Conservation (phyloP, 116 monocot species). For the Papilionanthe hybrid region DNA sequence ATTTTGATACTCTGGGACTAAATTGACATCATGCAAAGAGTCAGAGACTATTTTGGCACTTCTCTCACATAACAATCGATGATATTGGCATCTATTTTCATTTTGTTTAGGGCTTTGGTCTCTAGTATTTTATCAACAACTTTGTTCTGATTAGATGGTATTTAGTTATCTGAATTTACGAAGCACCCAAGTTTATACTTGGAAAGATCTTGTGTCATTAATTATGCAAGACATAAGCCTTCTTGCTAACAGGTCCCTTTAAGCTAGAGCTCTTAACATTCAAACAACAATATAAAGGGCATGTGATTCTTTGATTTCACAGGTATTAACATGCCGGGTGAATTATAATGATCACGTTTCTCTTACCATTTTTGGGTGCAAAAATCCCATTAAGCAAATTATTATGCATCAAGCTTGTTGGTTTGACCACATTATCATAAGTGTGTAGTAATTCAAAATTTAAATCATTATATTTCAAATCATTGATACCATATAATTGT, state of each 20-base stretch:
- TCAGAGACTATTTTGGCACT: too few species aligned
- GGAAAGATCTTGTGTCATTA: neutral
- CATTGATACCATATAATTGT: neutral
- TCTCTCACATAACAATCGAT: neutral
- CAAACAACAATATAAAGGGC: neutral
- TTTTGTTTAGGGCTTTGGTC: neutral
- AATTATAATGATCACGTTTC: too few species aligned
- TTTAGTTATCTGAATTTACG: too few species aligned
- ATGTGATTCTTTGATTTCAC: neutral
- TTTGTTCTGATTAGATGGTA: neutral
- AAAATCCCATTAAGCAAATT: too few species aligned
- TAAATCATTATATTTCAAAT: too few species aligned
- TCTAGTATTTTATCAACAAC: neutral
- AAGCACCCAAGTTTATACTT: neutral
- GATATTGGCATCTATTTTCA: neutral
- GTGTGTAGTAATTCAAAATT: too few species aligned
- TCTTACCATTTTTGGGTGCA: too few species aligned
- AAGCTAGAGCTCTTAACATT: too few species aligned
- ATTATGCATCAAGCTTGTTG: neutral
- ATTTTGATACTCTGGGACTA: too few species aligned
- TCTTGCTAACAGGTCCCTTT: neutral
- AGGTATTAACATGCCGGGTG: neutral
- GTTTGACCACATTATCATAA: too few species aligned
- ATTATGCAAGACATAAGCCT: neutral
- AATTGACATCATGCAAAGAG: too few species aligned